These are phyloP conservation scores for Monosporozyma yasuniensis DNA, from an alignment of 805 yeast genomes.

Conservation along the genomic window DNA sequence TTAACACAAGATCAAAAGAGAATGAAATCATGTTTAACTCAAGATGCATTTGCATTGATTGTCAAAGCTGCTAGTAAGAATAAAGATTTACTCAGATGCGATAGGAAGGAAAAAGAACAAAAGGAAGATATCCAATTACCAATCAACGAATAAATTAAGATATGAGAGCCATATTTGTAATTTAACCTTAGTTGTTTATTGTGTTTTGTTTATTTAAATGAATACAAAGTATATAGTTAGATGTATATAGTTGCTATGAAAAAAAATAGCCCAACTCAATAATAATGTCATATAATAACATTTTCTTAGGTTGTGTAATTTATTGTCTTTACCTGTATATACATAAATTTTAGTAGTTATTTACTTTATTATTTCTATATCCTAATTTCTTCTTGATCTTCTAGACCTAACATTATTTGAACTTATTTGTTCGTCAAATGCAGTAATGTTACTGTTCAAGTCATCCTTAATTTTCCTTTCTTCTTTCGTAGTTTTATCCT, in stretches of 20 bases:
- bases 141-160: neutral
- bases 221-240: neutral
- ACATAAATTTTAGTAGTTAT: neutral
- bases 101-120: constrained; percentile 3
- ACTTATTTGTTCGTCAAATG: neutral
- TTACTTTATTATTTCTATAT: too few species aligned
- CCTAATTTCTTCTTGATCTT: neutral
- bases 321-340: neutral
- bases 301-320: neutral
- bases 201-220: neutral
- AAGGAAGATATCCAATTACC: neutral
- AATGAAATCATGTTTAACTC: constrained; percentile 36
- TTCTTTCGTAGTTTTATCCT: neutral
- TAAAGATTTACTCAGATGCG: constrained; percentile 34
- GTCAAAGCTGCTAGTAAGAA: constrained; percentile 60
- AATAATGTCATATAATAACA: neutral
- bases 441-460: neutral
- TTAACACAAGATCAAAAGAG: constrained; percentile 10
- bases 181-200: too few species aligned
- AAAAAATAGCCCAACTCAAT: neutral
- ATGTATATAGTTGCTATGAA: neutral
- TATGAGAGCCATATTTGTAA: too few species aligned
- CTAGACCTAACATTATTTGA: neutral
- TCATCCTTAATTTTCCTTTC: neutral
- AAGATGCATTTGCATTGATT: constrained; percentile 58